Percentiles rank a stretch among this genome's conserved stretches.
These are phyloP conservation scores for Obelidium mucronatum DNA, from an alignment of 192 early-diverging fungal genomes.

Conservation along the genomic window DNA sequence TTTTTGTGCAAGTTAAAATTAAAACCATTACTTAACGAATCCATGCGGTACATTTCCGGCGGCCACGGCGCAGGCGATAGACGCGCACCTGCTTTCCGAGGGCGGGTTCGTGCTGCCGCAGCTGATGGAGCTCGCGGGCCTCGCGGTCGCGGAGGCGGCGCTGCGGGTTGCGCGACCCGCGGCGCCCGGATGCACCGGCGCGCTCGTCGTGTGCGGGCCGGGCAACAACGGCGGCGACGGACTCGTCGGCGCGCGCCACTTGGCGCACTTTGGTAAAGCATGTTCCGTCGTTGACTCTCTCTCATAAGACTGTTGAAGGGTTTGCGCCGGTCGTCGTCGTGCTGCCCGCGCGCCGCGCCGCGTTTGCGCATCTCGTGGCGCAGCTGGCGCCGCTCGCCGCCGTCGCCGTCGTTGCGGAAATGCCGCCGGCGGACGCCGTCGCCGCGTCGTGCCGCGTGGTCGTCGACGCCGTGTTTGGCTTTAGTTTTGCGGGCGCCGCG, in stretches of 20 bases:
- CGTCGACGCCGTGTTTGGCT: conserved; percentile 92
- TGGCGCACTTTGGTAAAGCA: conserved; percentile 91
- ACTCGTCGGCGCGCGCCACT: conserved; percentile 91
- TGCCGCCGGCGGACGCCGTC: conserved; percentile 31
- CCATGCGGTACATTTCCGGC: no score
- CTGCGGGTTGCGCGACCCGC: conserved; percentile 64
- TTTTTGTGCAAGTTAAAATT: no score
- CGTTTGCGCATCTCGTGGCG: conserved; percentile 50
- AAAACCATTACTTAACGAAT: no score
- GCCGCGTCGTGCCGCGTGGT: conserved; percentile 68
- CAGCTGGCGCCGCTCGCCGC: conserved; percentile 74
- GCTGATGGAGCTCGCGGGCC: conserved; percentile 79
- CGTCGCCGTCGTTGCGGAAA: conserved; percentile 66
- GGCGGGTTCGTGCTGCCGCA: conserved; percentile 93
- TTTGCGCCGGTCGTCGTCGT: not conserved
- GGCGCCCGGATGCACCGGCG: conserved; percentile 41
- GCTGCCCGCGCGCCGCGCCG: not conserved
- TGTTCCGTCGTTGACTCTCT: conserved; percentile 76
- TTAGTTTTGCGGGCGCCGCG: conserved; percentile 79
- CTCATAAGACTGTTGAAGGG: conserved; percentile 27
- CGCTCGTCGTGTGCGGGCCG: conserved; percentile 56
- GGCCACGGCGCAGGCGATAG: conserved; percentile 68
- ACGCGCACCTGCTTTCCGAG: conserved; percentile 83
- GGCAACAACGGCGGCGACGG: conserved; percentile 99
- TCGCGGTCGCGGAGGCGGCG: conserved; percentile 89